Evolutionary conservation across 2,329 filamentous ascomycete genomes (phyloP).

Genomic region (Pyrenochaeta sp.): DNA sequence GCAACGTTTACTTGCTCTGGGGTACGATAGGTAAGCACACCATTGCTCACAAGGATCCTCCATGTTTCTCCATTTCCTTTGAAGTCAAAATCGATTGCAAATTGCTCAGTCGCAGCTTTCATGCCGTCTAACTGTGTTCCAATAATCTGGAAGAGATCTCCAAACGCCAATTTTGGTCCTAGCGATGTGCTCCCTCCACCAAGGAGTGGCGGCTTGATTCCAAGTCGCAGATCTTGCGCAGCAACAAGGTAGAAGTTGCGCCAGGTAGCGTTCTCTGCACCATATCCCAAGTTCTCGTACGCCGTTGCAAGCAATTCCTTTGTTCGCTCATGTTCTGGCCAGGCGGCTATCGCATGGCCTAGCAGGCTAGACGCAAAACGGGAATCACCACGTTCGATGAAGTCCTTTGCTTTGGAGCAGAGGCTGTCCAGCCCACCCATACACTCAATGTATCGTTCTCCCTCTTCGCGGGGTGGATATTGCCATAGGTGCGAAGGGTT

Average conservation of each 20-base stretch:
- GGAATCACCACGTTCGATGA: constrained; percentile 39
- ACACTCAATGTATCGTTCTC: constrained; percentile 46
- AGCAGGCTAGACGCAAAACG: constrained; percentile 53
- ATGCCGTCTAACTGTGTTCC: constrained; percentile 5
- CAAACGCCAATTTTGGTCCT: neutral
- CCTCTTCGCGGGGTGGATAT: constrained; percentile 44
- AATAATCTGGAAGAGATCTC: constrained; percentile 3
- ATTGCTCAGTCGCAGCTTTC: neutral
- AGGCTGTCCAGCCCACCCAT: constrained; percentile 47
- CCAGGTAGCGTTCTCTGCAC: constrained; percentile 52
- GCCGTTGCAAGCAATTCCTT: constrained; percentile 32
- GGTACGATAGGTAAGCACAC: neutral
- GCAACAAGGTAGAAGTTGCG: constrained; percentile 50
- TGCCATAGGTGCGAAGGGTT: constrained; percentile 49
- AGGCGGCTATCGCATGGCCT: constrained; percentile 43
- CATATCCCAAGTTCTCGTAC: constrained; percentile 40
- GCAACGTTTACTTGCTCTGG: neutral
- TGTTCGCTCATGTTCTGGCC: constrained; percentile 24
- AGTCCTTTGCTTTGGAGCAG: constrained; percentile 39
- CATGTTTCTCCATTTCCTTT: neutral
- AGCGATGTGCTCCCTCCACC: neutral
- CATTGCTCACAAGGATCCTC: neutral
- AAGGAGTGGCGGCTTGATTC: neutral
- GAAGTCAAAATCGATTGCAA: neutral
- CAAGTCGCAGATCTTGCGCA: constrained; percentile 30